Conservation (phyloP, 441 rosid genomes). For the Gossypium trilobum region DNA sequence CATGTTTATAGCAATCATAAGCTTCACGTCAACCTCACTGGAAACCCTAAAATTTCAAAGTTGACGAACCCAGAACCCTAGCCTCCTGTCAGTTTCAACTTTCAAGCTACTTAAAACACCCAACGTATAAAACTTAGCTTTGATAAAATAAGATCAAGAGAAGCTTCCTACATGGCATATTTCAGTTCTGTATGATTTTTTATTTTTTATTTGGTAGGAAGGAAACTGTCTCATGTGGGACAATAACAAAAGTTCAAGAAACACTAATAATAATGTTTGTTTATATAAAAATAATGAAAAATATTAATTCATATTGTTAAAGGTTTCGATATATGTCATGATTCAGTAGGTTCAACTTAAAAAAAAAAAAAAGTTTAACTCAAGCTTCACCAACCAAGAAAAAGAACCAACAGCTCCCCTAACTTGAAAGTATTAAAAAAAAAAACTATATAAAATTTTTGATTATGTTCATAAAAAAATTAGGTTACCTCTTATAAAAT, state of each 20-base stretch:
- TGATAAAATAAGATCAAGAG: not conserved
- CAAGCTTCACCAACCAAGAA: not conserved
- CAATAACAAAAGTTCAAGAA: not conserved
- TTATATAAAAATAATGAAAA: not conserved
- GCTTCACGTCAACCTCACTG: constrained; percentile 19
- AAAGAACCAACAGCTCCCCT: not conserved
- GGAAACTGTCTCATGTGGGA: not conserved
- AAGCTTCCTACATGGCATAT: not conserved
- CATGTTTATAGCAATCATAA: not conserved
- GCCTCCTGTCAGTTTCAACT: not conserved
- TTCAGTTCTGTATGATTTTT: not conserved
- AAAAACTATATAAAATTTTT: not conserved
- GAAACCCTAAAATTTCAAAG: constrained; percentile 23
- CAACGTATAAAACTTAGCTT: not conserved
- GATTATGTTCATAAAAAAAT: not conserved
- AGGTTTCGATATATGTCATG: not conserved
- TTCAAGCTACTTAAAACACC: not conserved
- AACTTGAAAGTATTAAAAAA: not conserved
- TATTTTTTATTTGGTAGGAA: not conserved
- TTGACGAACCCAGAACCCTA: not conserved
- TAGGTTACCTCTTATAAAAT: constrained; percentile 4
- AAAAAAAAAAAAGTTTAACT: not conserved
- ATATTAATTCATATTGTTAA: not conserved
- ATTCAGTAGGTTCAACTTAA: not conserved
- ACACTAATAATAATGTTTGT: not conserved